Percentiles rank a stretch among this genome's conserved stretches.
Conservation (phyloP, 805 yeast genomes). For the Saccharomycopsis oosterbeekiorum region DNA sequence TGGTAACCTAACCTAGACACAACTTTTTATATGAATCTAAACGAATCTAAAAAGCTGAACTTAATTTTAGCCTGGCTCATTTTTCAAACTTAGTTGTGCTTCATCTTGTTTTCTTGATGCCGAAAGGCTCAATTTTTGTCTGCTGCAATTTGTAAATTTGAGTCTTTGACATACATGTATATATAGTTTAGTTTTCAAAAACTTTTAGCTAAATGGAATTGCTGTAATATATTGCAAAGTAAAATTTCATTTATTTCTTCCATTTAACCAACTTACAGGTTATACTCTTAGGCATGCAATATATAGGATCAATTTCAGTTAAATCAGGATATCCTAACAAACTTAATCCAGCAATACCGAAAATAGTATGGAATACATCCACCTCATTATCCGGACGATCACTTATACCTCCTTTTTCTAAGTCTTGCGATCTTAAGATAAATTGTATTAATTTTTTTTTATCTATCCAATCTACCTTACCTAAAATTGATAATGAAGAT, state of each 20-base stretch:
- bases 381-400: conserved; percentile 87
- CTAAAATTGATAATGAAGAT: conserved; percentile 60
- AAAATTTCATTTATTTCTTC: not conserved
- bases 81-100: too few relatives aligned
- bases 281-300: conserved; percentile 59
- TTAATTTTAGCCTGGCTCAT: too few relatives aligned
- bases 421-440: conserved; percentile 71
- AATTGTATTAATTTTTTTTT: conserved; percentile 49
- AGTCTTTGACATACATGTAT: too few relatives aligned
- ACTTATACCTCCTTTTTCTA: conserved; percentile 75
- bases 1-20: too few relatives aligned
- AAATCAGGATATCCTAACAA: conserved; percentile 47
- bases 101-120: too few relatives aligned
- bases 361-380: conserved; percentile 87
- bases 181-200: too few relatives aligned
- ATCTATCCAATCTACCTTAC: conserved; percentile 70
- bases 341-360: conserved; percentile 83
- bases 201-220: not conserved
- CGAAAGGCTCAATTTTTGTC: too few relatives aligned
- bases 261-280: conserved; percentile 25
- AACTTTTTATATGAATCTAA: too few relatives aligned
- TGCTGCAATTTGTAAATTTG: too few relatives aligned
- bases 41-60: too few relatives aligned
- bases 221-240: not conserved
- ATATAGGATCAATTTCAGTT: conserved; percentile 68